Percentiles rank a stretch among this genome's conserved stretches.
Conservation (phyloP, 371 early-diverging fungal genomes). For the Thermomucor indicae-seudaticae region DNA sequence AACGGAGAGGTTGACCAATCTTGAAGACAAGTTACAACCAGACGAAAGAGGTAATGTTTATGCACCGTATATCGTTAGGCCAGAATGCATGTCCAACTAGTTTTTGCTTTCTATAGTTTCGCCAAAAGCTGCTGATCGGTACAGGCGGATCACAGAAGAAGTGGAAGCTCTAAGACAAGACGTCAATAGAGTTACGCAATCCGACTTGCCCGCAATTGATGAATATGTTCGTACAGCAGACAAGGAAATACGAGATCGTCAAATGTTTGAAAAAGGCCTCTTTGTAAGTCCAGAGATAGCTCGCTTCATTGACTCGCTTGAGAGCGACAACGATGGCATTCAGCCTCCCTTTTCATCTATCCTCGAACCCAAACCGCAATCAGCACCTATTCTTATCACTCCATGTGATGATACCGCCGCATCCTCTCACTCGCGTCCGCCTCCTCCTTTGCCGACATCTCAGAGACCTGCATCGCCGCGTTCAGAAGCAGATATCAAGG, state of each 20-base stretch:
- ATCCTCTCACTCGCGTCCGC: neutral
- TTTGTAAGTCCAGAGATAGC: slow-evolving; percentile 32
- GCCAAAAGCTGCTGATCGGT: neutral
- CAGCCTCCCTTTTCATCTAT: neutral
- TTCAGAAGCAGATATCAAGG: slow-evolving; percentile 40
- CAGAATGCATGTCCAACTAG: neutral
- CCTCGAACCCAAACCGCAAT: neutral
- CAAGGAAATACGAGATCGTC: slow-evolving; percentile 17
- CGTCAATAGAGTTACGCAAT: neutral
- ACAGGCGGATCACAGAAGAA: neutral
- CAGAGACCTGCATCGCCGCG: slow-evolving; percentile 37
- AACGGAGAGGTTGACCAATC: slow-evolving; percentile 16
- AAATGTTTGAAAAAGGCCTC: slow-evolving; percentile 46
- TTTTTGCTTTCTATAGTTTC: neutral
- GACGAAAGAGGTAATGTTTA: neutral
- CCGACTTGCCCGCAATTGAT: slow-evolving; percentile 1
- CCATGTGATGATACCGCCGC: neutral
- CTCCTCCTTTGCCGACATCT: slow-evolving; percentile 38
- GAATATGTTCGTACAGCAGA: too few relatives aligned
- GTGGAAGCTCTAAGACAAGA: neutral
- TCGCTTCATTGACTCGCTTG: slow-evolving; percentile 29
- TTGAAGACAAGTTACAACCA: slow-evolving; percentile 7
- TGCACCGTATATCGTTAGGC: neutral
- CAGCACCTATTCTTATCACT: neutral
- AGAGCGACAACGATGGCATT: neutral